A percentile compares a stretch with the other conserved stretches of the same genome.
phyloP scores from a whole-genome alignment of 2,329 filamentous ascomycete species.

The Phymatotrichopsis omnivora region DNA sequence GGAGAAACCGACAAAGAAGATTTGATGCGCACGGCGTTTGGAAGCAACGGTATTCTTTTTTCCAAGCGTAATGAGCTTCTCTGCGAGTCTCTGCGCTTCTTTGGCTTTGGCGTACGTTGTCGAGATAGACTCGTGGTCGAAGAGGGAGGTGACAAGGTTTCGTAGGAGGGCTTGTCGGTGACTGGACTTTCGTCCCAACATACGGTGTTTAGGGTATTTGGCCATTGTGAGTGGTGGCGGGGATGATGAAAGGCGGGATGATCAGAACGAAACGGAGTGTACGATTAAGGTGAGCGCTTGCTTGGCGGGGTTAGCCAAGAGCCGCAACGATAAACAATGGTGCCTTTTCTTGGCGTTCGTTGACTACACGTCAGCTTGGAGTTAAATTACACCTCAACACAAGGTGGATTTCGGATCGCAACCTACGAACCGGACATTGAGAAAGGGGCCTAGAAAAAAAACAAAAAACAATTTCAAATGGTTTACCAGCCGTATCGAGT shows the following conservation, averaged over 20 bases:
- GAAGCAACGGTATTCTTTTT: slow-evolving; percentile 87
- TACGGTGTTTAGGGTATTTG: slow-evolving; percentile 75
- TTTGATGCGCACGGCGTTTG: slow-evolving; percentile 61
- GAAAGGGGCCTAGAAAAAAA: no score
- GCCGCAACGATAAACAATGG: no score
- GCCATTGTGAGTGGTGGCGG: slow-evolving; percentile 50
- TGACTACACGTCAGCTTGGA: no score
- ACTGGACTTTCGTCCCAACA: slow-evolving; percentile 67
- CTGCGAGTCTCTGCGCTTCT: slow-evolving; percentile 84
- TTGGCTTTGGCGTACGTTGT: slow-evolving; percentile 97
- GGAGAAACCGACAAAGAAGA: slow-evolving; percentile 63
- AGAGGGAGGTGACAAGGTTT: slow-evolving; percentile 89
- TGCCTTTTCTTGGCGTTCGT: no score
- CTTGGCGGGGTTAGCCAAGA: no score
- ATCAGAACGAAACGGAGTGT: no score
- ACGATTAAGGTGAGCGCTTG: no score
- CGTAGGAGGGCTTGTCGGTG: slow-evolving; percentile 88
- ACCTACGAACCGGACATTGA: no score
- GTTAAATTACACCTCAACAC: no score
- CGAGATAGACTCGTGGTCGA: slow-evolving; percentile 84
- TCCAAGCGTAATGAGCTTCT: slow-evolving; percentile 86
- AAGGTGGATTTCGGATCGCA: no score
- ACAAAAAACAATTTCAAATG: no score
- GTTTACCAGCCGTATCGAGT: no score
- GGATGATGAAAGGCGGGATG: slow-evolving; percentile 4